phyloP scores from a whole-genome alignment of 345 rosid species.

The Citrus sp. region DNA sequence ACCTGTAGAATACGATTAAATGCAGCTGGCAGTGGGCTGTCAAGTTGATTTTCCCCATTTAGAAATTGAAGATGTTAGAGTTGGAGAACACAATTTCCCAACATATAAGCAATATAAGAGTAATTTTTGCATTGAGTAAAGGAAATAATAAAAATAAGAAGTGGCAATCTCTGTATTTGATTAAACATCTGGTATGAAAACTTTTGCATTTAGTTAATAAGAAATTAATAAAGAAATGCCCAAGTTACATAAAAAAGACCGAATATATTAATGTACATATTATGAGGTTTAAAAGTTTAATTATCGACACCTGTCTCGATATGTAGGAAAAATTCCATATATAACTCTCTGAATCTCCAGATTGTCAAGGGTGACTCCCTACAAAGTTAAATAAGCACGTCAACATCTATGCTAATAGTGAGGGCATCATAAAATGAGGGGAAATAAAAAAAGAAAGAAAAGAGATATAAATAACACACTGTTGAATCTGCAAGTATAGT shows the following conservation, averaged over 20 bases:
- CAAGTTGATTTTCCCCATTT: constrained; percentile 31
- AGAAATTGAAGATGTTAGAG: constrained; percentile 38
- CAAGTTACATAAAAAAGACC: no score
- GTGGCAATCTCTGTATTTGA: neutral
- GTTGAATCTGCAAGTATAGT: neutral
- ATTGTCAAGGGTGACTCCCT: constrained; percentile 74
- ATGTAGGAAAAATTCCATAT: constrained; percentile 95
- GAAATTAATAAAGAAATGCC: neutral
- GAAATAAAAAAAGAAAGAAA: neutral
- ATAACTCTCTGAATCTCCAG: constrained; percentile 76
- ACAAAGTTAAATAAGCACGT: constrained; percentile 13
- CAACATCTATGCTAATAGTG: neutral
- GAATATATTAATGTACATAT: neutral
- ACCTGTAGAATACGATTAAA: constrained; percentile 94
- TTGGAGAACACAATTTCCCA: constrained; percentile 13
- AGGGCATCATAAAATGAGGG: neutral
- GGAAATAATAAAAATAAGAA: neutral
- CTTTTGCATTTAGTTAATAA: constrained; percentile 2
- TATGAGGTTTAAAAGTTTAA: neutral
- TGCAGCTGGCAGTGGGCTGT: constrained; percentile 90
- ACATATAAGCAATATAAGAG: constrained; percentile 5
- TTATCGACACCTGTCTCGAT: constrained; percentile 54
- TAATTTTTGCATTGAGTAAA: neutral
- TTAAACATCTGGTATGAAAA: neutral
- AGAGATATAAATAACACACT: neutral